Conservation (phyloP, 768 basidiomycete genomes). For the Mycena rosella region DNA sequence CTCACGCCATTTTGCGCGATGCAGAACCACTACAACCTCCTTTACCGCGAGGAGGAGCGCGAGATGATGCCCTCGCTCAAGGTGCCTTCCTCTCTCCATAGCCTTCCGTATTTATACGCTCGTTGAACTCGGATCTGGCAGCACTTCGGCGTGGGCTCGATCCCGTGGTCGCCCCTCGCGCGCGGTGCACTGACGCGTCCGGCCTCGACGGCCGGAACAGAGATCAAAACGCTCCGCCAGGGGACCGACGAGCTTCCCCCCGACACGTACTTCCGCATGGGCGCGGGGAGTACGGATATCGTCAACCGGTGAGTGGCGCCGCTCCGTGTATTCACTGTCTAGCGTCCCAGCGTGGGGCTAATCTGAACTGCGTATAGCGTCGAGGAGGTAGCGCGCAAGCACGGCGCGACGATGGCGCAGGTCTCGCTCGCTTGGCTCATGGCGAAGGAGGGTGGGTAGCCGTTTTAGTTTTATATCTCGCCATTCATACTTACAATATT, state of each 20-base stretch:
- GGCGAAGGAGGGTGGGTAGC: constrained; percentile 18
- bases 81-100: constrained; percentile 17
- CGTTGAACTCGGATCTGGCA: constrained; percentile 25
- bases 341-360: too few species aligned
- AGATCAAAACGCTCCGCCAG: background rate
- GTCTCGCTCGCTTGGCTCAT: constrained; percentile 55
- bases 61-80: constrained; percentile 64
- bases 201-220: background rate
- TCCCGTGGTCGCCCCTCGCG: constrained; percentile 60
- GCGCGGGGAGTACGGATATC: constrained; percentile 3
- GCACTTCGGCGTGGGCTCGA: constrained; percentile 58
- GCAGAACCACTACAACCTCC: constrained; percentile 70
- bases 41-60: constrained; percentile 72
- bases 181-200: constrained; percentile 4
- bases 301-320: background rate
- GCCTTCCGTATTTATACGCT: too few species aligned
- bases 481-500: background rate
- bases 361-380: constrained; percentile 43
- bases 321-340: background rate
- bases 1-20: constrained; percentile 64
- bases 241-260: constrained; percentile 25
- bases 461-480: background rate
- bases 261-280: constrained; percentile 20
- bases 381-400: constrained; percentile 53
- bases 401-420: constrained; percentile 56